phyloP scores from a whole-genome alignment of 1,284 basidiomycete genomes.

The Cutaneotrichosporon spelunceum region DNA sequence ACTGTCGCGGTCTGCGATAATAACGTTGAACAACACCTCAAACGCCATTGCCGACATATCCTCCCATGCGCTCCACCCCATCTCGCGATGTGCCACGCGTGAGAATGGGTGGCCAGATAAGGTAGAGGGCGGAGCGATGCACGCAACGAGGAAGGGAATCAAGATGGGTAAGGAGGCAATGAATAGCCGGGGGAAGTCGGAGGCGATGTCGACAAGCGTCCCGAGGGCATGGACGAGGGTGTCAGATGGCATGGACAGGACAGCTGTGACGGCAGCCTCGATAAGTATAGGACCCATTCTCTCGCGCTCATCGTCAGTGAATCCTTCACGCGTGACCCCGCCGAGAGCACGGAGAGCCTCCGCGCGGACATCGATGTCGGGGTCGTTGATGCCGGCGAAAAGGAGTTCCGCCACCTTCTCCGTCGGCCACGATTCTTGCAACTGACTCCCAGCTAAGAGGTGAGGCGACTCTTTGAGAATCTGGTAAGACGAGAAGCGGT shows the following conservation, averaged over 20 bases:
- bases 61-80: constrained; percentile 67
- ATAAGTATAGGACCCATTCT: constrained; percentile 32
- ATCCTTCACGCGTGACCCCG: constrained; percentile 35
- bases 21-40: constrained; percentile 43
- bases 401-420: constrained; percentile 39
- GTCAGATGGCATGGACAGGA: constrained; percentile 29
- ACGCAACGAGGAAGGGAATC: constrained; percentile 60
- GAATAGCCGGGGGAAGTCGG: constrained; percentile 63
- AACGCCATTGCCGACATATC: constrained; percentile 59
- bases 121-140: constrained; percentile 33
- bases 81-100: constrained; percentile 28
- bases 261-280: constrained; percentile 27
- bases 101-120: constrained; percentile 31
- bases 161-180: constrained; percentile 61
- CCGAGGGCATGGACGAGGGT: constrained; percentile 53
- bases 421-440: constrained; percentile 25
- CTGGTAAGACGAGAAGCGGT: constrained; percentile 46
- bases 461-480: constrained; percentile 38
- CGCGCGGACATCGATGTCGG: constrained; percentile 39
- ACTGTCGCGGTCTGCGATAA: constrained; percentile 31
- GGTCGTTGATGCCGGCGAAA: constrained; percentile 39
- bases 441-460: constrained; percentile 33
- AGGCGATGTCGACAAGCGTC: constrained; percentile 67
- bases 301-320: constrained; percentile 33
- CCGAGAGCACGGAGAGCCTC: constrained; percentile 44